Base-by-base conservation (phyloP, 23 red algal genomes). In the Agarophyton chilense region DNA sequence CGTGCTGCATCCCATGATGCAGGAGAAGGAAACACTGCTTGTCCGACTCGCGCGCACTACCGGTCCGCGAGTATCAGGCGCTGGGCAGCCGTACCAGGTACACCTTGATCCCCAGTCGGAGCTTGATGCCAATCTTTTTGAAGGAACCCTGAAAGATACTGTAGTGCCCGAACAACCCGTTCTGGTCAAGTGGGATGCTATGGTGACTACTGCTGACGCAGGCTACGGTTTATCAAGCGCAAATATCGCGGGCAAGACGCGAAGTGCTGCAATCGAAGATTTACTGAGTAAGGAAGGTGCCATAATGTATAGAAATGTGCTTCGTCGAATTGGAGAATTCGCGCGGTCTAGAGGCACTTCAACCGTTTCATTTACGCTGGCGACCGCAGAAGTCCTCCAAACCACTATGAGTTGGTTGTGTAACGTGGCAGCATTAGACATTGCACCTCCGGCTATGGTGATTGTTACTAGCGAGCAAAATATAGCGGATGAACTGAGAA, bases 401-500 rank as follows among this genome's bases (percentile, higher is more conserved):
- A 83, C 70, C n/a, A 58, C 79, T 1, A 44, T 72, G 63, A 83
- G 77, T 44, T 92, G 89, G 89, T 28, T 92, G n/a, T 92, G 89
- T 25, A 92, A 92, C 45, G 89, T 83, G 16, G 62, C 56, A 7
- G 78, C 28, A 24, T 19, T 92, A 31, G 89, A 92, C 24, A 81
- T 81, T 67, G 76, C 78, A 9, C 89, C 89, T 5, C 78, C 49
- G 22, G 89, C 89, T 24, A 50, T 92, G 39, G 89, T 92, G 45
- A 34, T 92, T 32, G 78, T 73, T 10, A 77, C 78, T 2, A 83
- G 77, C 63, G 77, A 82, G 42, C 77, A 58, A 13, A 25, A 38
- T 13, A 61, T 76, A 16, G 77, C 67, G 29, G 47, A 92, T 11
- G 50, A 47, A 17, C 50, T 92, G 42, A 31, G 13, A 4, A 34